Evolutionary conservation across 78 protist genomes (phyloP), one percentile per base, ranked within the genome.

Genomic region (Emiliania huxleyi): DNA sequence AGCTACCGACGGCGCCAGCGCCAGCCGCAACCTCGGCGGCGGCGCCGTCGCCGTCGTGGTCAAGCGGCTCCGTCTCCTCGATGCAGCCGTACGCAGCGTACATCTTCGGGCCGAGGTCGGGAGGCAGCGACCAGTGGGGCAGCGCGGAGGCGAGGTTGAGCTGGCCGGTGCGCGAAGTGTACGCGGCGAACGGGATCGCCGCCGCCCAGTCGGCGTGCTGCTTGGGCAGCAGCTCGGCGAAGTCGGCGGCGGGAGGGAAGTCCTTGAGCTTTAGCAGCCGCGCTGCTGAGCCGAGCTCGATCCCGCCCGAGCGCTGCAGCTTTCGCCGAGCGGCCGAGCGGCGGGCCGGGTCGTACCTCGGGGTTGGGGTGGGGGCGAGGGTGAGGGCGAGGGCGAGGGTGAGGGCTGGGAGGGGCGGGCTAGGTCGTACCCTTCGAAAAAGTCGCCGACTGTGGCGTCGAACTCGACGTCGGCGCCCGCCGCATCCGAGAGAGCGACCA

Each of bases 101-200:
- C 40, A 42, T 18, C 89, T 81, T 81, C 5, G 89, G 89, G 25
- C 89, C 89, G 26, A 81, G 89, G 37, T 81, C 89, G 56, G 89
- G 89, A 21, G 89, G 56, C 18, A 81, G 89, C 38, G 18, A 0
- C 29, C 25, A 44, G 42, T 0, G 21, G 5, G 89, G 89, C 42
- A 81, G 55, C n/a, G 0, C 0, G 12, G 42, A 12, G 2, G 55
- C 89, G 37, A 81, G 55, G 89, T 81, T 81, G 89, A 44, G 56
- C 56, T 1, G 44, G n/a, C 89, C 89, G 46, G 2, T 11, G 21
- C 48, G 49, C 29, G 8, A 0, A 23, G 89, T 44, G 89, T 81
- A 81, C 33, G 0, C 21, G 8, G 12, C 12, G 22, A 79, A 42
- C 43, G 83, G 83, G 23, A 62, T 4, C 33, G 75, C 75, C 33